These are phyloP conservation scores for Scedosporium minutisporum DNA, from an alignment of 2,329 filamentous ascomycete species.

Conservation along the genomic window DNA sequence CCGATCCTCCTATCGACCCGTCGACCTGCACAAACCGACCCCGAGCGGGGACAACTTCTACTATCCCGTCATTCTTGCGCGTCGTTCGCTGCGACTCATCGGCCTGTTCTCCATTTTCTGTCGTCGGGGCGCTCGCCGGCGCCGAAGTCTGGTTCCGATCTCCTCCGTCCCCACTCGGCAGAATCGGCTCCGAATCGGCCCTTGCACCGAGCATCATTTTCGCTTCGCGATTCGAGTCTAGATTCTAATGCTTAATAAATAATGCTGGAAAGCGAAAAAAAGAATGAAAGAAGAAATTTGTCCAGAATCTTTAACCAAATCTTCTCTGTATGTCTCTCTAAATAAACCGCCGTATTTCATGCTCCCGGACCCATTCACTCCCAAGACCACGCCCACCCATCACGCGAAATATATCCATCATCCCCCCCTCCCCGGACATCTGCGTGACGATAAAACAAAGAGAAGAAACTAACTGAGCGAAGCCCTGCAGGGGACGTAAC, in stretches of 20 bases:
- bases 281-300: background rate
- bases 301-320: background rate
- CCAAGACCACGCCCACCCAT: background rate
- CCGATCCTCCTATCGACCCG: conserved; percentile 29
- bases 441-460: no score
- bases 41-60: conserved; percentile 11
- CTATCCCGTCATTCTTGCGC: conserved; percentile 19
- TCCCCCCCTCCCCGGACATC: background rate
- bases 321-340: background rate
- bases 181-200: background rate
- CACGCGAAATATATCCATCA: background rate
- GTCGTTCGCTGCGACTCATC: background rate
- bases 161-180: background rate
- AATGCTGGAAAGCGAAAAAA: background rate
- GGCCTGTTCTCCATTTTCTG: background rate
- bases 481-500: background rate
- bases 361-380: background rate
- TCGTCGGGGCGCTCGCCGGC: background rate
- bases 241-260: background rate
- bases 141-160: background rate
- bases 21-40: conserved; percentile 28
- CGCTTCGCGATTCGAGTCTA: background rate
- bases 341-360: background rate
- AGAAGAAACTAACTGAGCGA: no score
- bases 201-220: background rate